These are phyloP conservation scores for Allium cepa DNA, from an alignment of 106 monocot species.

Conservation along the genomic window DNA sequence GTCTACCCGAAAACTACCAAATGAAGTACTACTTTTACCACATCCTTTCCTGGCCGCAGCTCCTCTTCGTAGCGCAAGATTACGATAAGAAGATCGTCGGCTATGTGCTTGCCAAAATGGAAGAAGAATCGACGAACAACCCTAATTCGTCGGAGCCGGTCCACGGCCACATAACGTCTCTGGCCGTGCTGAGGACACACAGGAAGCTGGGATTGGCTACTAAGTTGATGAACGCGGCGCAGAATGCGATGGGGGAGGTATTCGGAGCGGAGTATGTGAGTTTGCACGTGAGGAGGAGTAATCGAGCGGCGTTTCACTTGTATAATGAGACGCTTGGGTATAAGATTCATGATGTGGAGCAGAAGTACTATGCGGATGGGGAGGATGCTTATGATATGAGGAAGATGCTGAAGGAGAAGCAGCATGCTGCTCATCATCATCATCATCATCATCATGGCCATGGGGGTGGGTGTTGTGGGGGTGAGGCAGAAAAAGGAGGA, in stretches of 20 bases:
- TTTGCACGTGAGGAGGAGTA: constrained; percentile 60
- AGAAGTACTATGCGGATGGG: constrained; percentile 74
- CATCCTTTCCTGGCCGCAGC: constrained; percentile 73
- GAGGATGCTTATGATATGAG: constrained; percentile 80
- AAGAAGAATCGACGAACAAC: constrained; percentile 10
- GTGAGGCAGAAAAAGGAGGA: background rate
- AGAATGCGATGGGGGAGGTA: constrained; percentile 62
- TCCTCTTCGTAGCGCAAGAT: constrained; percentile 67
- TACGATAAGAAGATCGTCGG: constrained; percentile 64
- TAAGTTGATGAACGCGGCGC: constrained; percentile 70
- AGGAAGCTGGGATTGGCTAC: constrained; percentile 70
- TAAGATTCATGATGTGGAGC: constrained; percentile 63
- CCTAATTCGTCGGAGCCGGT: constrained; percentile 25
- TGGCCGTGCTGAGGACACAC: constrained; percentile 62
- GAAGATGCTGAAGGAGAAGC: constrained; percentile 39
- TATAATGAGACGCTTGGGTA: constrained; percentile 46
- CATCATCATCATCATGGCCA: constrained; percentile 1
- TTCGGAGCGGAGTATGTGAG: constrained; percentile 56
- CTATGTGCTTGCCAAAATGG: constrained; percentile 67
- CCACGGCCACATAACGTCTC: constrained; percentile 70
- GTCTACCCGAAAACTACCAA: constrained; percentile 77
- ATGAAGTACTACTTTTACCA: constrained; percentile 75
- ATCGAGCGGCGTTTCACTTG: constrained; percentile 59
- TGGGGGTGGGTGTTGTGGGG: constrained; percentile 19
- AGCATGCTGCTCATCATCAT: background rate